Conservation (phyloP, 768 basidiomycete species). For the Lactarius akahatsu region DNA sequence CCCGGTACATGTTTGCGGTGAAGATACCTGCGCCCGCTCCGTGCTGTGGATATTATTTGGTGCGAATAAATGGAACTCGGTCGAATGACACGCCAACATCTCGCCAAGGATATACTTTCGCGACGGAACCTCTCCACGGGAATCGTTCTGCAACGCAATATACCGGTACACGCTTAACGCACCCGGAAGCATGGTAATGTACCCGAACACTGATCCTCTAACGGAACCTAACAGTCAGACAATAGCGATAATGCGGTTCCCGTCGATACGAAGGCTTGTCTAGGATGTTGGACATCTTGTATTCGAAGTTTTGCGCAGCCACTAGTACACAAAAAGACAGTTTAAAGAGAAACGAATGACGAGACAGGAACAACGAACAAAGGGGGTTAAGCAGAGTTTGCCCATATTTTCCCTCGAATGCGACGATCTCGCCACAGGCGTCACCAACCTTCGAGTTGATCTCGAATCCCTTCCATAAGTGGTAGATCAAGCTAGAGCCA, state of each 20-base stretch:
- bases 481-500: conserved; percentile 85
- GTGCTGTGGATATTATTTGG: conserved; percentile 43
- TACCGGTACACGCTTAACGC: conserved; percentile 92
- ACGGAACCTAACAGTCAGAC: not conserved
- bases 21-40: conserved; percentile 87
- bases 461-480: conserved; percentile 93
- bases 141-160: conserved; percentile 88
- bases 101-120: conserved; percentile 98
- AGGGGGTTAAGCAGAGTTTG: conserved; percentile 79
- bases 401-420: conserved; percentile 83
- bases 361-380: conserved; percentile 29
- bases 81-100: conserved; percentile 59
- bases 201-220: conserved; percentile 84
- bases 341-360: not conserved
- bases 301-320: conserved; percentile 92
- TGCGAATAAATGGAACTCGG: not conserved
- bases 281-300: conserved; percentile 91
- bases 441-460: conserved; percentile 89
- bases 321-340: conserved; percentile 39
- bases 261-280: conserved; percentile 70
- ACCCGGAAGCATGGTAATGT: conserved; percentile 90
- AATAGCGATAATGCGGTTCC: not conserved
- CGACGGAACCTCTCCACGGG: conserved; percentile 77
- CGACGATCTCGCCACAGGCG: conserved; percentile 95
- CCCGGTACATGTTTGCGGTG: conserved; percentile 95